These are phyloP conservation scores for Arachis stenosperma DNA, from an alignment of 306 rosid species.

Conservation along the genomic window DNA sequence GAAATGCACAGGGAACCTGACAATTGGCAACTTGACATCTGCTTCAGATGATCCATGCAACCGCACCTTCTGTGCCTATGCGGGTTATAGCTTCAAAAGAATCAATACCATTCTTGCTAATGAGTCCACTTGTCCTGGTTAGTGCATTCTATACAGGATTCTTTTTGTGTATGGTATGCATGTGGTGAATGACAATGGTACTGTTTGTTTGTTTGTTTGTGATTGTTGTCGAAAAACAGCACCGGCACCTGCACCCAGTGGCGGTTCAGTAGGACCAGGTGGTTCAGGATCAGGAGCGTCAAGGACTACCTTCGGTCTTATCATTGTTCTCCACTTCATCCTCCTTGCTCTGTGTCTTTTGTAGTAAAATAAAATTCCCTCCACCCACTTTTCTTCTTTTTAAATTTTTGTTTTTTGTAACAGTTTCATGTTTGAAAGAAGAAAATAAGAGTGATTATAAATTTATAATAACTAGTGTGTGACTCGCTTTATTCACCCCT, in stretches of 20 bases:
- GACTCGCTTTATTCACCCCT: not conserved
- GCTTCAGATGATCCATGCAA: conserved; percentile 48
- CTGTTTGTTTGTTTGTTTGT: conserved; percentile 6
- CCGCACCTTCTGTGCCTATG: conserved; percentile 59
- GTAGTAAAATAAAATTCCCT: conserved; percentile 30
- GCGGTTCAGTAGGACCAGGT: conserved; percentile 31
- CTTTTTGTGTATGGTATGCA: not conserved
- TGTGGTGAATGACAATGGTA: not conserved
- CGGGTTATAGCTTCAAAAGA: conserved; percentile 52
- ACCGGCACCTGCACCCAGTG: conserved; percentile 15
- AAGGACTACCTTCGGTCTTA: conserved; percentile 41
- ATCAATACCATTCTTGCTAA: conserved; percentile 46
- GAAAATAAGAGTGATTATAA: conserved; percentile 25
- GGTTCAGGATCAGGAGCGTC: conserved; percentile 43
- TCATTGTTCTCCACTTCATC: conserved; percentile 47
- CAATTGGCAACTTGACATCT: conserved; percentile 48
- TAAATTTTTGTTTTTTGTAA: not conserved
- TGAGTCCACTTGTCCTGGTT: conserved; percentile 65
- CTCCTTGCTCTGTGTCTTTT: conserved; percentile 38
- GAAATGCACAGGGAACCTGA: conserved; percentile 46
- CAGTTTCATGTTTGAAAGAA: conserved; percentile 30
- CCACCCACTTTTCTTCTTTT: not conserved
- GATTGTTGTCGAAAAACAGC: conserved; percentile 43
- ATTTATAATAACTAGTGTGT: not conserved
- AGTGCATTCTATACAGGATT: conserved; percentile 16